Evolutionary conservation across 306 rosid genomes (phyloP).

Genomic region (Hippophae rhamnoides): DNA sequence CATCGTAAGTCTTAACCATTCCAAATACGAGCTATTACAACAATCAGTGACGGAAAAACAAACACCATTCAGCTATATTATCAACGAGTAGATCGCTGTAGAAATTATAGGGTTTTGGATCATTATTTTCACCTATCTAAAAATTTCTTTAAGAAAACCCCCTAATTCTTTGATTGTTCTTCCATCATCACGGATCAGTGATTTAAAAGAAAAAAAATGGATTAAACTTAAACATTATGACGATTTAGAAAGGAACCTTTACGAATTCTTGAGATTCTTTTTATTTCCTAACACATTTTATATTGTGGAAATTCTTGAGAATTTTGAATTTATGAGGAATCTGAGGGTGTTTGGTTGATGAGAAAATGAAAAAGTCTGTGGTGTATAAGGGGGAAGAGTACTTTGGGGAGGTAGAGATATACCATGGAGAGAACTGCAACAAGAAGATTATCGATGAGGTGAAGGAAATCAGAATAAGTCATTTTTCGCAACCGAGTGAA

Average conservation of each 20-base stretch:
- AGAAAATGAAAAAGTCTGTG: constrained; percentile 68
- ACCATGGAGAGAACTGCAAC: constrained; percentile 54
- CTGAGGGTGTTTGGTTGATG: constrained; percentile 23
- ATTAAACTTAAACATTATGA: constrained; percentile 45
- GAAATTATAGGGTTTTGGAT: background rate
- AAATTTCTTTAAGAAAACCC: constrained; percentile 25
- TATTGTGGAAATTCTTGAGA: constrained; percentile 10
- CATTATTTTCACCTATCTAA: constrained; percentile 42
- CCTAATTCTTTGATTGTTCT: constrained; percentile 12
- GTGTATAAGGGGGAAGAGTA: constrained; percentile 75
- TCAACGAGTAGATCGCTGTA: too few relatives aligned
- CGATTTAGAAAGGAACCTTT: constrained; percentile 30
- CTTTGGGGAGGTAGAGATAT: constrained; percentile 87
- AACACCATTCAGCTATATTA: background rate
- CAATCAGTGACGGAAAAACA: constrained; percentile 10
- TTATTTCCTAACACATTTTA: background rate
- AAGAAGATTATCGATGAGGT: constrained; percentile 35
- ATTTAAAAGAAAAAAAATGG: constrained; percentile 49
- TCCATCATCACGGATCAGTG: constrained; percentile 20
- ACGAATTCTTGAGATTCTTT: constrained; percentile 23
- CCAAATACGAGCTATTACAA: constrained; percentile 19
- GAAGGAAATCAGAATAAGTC: constrained; percentile 89
- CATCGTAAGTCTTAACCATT: constrained; percentile 13
- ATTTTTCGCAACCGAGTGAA: constrained; percentile 91
- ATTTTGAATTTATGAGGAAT: constrained; percentile 10